Percentiles rank a stretch among this genome's conserved stretches.
These are phyloP conservation scores for Ramaria rubella DNA, from an alignment of 768 basidiomycete genomes.

Conservation along the genomic window DNA sequence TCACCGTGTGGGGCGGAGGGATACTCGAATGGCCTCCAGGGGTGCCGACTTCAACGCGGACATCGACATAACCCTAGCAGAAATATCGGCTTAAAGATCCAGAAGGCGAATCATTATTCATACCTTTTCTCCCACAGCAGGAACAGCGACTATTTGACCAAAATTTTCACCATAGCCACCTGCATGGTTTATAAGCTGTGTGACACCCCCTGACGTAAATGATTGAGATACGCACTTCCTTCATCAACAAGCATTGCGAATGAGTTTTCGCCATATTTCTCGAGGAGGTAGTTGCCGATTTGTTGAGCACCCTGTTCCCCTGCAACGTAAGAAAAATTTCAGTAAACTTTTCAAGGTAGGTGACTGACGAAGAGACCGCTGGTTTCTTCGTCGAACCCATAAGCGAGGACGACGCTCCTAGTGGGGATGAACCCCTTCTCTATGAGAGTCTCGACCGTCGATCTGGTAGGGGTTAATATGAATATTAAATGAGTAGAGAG, in stretches of 20 bases:
- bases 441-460: constrained; percentile 58
- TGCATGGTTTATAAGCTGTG: no score
- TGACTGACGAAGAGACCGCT: constrained; percentile 39
- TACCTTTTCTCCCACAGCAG: constrained; percentile 61
- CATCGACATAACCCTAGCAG: constrained; percentile 49
- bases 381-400: constrained; percentile 75
- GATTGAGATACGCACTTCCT: constrained; percentile 51
- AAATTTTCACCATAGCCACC: constrained; percentile 46
- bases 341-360: neutral
- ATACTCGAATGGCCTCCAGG: constrained; percentile 83
- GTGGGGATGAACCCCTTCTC: constrained; percentile 57
- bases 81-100: neutral
- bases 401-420: constrained; percentile 55
- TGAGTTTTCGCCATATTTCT: constrained; percentile 61
- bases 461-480: constrained; percentile 23
- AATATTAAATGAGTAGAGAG: neutral
- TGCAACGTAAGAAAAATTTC: constrained; percentile 9
- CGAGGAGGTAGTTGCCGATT: constrained; percentile 40
- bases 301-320: constrained; percentile 34
- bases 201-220: no score
- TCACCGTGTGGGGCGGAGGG: constrained; percentile 74
- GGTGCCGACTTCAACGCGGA: constrained; percentile 55
- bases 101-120: neutral
- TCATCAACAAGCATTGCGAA: constrained; percentile 85
- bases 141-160: constrained; percentile 51